Evolutionary conservation across 306 rosid genomes (phyloP).

Genomic region (Cyamopsis tetragonoloba): DNA sequence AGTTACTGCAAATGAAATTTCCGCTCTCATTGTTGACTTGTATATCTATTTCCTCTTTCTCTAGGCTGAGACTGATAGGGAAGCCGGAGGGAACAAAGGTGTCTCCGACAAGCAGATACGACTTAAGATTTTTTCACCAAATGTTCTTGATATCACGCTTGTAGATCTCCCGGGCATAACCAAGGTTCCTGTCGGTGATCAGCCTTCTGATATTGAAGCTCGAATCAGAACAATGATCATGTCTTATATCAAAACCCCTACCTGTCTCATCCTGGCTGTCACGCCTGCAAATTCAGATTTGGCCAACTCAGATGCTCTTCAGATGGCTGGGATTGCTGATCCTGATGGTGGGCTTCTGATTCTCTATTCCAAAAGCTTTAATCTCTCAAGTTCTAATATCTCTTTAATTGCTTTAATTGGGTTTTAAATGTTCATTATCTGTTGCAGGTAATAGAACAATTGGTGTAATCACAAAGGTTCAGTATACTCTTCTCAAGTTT

Average conservation of each 20-base stretch:
- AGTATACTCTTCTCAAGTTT: slow-evolving; percentile 20
- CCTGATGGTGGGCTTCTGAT: slow-evolving; percentile 73
- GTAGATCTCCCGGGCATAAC: slow-evolving; percentile 98
- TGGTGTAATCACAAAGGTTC: slow-evolving; percentile 93
- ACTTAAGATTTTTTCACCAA: slow-evolving; percentile 91
- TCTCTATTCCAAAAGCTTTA: slow-evolving; percentile 14
- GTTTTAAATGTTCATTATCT: slow-evolving; percentile 16
- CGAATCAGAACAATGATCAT: slow-evolving; percentile 95
- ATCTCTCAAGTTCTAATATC: slow-evolving; percentile 1
- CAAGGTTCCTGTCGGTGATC: slow-evolving; percentile 98
- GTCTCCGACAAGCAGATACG: slow-evolving; percentile 99
- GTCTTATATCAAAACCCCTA: slow-evolving; percentile 85
- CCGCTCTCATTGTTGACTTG: neutral
- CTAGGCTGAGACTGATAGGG: slow-evolving; percentile 95
- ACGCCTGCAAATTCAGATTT: slow-evolving; percentile 97
- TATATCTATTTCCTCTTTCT: neutral
- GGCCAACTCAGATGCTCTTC: slow-evolving; percentile 99
- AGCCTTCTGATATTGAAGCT: slow-evolving; percentile 96
- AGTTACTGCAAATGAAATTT: neutral
- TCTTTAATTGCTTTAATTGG: neutral
- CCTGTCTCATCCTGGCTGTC: slow-evolving; percentile 92
- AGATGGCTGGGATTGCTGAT: slow-evolving; percentile 98
- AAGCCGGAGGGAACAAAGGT: slow-evolving; percentile 96
- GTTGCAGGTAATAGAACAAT: slow-evolving; percentile 89
- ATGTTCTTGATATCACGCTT: slow-evolving; percentile 94